Conservation (phyloP, 306 rosid genomes). For the Fragaria ananassa region DNA sequence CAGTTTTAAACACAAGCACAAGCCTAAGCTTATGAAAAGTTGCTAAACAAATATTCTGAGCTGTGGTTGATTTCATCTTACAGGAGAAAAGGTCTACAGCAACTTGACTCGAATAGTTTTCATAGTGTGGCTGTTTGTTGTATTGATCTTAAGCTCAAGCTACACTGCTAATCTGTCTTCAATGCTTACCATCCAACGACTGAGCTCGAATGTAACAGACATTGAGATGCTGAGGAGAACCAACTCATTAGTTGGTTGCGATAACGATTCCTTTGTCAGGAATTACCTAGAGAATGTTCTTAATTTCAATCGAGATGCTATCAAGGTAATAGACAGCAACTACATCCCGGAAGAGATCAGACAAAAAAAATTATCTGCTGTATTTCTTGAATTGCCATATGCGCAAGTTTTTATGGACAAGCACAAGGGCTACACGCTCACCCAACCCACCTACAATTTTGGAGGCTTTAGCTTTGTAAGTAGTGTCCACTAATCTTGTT, state of each 20-base stretch:
- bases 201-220: constrained; percentile 26
- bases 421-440: constrained; percentile 31
- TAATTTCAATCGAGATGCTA: constrained; percentile 29
- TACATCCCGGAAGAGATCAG: constrained; percentile 23
- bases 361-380: constrained; percentile 43
- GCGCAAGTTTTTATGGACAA: constrained; percentile 43
- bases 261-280: constrained; percentile 40
- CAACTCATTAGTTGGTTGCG: constrained; percentile 44
- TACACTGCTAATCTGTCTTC: constrained; percentile 77
- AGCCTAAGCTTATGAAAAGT: background rate
- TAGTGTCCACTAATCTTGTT: constrained; percentile 1
- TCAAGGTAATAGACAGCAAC: constrained; percentile 18
- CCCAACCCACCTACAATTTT: constrained; percentile 37
- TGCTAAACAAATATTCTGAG: background rate
- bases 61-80: background rate
- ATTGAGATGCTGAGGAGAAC: constrained; percentile 46
- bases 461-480: constrained; percentile 86
- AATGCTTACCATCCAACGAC: constrained; percentile 44
- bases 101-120: constrained; percentile 47
- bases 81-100: constrained; percentile 48
- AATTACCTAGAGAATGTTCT: constrained; percentile 39
- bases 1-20: background rate
- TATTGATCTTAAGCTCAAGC: constrained; percentile 54
- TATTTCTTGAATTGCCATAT: constrained; percentile 72
- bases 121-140: constrained; percentile 49